Evolutionary conservation across 2,329 filamentous ascomycete genomes (phyloP), one percentile per base, ranked within the genome.

Genomic region (Gnomoniopsis sp.): DNA sequence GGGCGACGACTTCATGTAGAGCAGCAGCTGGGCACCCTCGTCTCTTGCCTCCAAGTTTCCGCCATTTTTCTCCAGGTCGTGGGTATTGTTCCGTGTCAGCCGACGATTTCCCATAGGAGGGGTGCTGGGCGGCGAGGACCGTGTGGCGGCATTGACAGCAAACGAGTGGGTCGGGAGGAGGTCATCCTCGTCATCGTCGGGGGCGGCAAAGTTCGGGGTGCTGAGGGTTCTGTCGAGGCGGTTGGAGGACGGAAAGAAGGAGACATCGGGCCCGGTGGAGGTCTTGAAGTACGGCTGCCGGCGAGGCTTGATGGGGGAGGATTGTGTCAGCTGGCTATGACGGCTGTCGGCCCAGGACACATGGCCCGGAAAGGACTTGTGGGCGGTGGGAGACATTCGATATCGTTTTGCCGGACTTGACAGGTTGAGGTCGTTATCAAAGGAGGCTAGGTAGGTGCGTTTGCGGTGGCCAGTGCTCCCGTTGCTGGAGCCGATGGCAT

Each of bases 1-100:
- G 1, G 95, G 95, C 7, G 93, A 98, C 53, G 91, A 91, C 51
- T 93, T 93, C 17, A 98, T 84, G 72, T 93, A 97, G 43, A 93
- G 79, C 23, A 95, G 77, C 41, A 93, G 75, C 71, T 91, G 90
- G 17, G 89, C 90, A 33, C 91, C 93, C 68, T 96, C 90, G 68
- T 95, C 88, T 60, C 86, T 88, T 1, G 79, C 74, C 23, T 83
- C 64, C 34, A 59, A 62, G 46, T 61, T 71, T 67, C 69, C 71
- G 66, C 67, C 67, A 59, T 71, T 72, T 65, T 77, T 79, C 57
- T 80, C 80, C 64, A 76, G 81, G 71, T 70, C 55, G 49, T 58
- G 55, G 79, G 59, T 76, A 79, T 62, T 76, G 75, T 44, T 44
- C 15, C 41, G 11, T 64, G 74, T 74, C 59, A 82, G 71, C 66